A percentile compares a stretch with the other conserved stretches of the same genome.
phyloP scores from a whole-genome alignment of 768 basidiomycete genomes.

The Pleurotus giganteus region DNA sequence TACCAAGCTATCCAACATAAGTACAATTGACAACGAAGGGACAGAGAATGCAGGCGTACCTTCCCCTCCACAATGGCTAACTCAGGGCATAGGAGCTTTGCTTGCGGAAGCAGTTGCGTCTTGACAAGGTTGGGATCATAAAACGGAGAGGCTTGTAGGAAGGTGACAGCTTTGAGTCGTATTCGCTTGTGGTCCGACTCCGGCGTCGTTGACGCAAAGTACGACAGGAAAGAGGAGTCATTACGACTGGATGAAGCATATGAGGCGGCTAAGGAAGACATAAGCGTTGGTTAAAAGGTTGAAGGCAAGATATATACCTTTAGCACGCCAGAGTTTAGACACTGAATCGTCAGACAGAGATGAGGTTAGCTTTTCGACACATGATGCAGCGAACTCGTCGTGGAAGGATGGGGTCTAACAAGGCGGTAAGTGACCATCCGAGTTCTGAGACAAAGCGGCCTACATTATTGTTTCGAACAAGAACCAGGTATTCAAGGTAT shows the following conservation, averaged over 20 bases:
- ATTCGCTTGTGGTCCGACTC: conserved; percentile 70
- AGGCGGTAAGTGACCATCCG: background rate
- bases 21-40: background rate
- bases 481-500: conserved; percentile 80
- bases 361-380: conserved; percentile 51
- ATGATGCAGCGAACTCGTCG: conserved; percentile 56
- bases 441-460: conserved; percentile 15
- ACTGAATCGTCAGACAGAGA: conserved; percentile 49
- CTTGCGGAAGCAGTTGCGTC: conserved; percentile 40
- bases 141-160: conserved; percentile 72
- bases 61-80: conserved; percentile 77
- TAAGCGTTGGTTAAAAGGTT: conserved; percentile 2
- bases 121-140: conserved; percentile 57
- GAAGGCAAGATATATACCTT: conserved; percentile 39
- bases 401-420: conserved; percentile 62
- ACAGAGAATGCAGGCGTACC: conserved; percentile 36
- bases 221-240: conserved; percentile 57
- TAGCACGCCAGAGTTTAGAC: conserved; percentile 68
- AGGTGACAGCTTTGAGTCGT: conserved; percentile 73
- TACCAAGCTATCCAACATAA: conserved; percentile 25
- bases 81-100: conserved; percentile 66
- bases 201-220: conserved; percentile 82
- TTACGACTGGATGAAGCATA: conserved; percentile 43
- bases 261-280: conserved; percentile 39
- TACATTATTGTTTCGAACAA: conserved; percentile 64